These are phyloP conservation scores for Capsicum pubescens DNA, from an alignment of 257 asterid genomes.

Conservation along the genomic window DNA sequence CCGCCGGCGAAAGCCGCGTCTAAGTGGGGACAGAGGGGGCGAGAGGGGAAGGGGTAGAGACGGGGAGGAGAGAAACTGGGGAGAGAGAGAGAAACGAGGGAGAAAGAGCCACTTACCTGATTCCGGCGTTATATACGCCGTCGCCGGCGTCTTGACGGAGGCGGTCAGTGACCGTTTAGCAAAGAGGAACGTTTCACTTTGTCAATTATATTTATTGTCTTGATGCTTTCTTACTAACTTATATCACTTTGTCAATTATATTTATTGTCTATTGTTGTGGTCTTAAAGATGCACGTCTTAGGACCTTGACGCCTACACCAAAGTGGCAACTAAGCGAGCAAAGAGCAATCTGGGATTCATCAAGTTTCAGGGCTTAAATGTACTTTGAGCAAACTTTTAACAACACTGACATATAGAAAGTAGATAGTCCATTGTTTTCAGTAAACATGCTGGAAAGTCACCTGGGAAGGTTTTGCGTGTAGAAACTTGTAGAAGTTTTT, in stretches of 20 bases:
- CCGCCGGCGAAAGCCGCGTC: too few species aligned
- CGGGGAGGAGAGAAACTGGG: too few species aligned
- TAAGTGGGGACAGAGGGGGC: too few species aligned
- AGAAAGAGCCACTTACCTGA: too few species aligned
- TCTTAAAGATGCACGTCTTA: not conserved
- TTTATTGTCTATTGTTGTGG: not conserved
- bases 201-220: not conserved
- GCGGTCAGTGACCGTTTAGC: too few species aligned
- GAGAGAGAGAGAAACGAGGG: too few species aligned
- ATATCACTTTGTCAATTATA: not conserved
- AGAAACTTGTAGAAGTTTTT: slow-evolving; percentile 22
- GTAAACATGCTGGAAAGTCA: slow-evolving; percentile 14
- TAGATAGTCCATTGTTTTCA: not conserved
- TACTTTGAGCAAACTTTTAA: not conserved
- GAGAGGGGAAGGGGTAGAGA: too few species aligned
- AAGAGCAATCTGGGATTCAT: not conserved
- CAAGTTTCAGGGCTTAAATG: slow-evolving; percentile 9
- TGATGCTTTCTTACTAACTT: not conserved
- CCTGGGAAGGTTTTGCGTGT: not conserved
- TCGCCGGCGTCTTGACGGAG: too few species aligned
- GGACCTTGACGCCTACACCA: not conserved
- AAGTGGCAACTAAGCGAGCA: not conserved
- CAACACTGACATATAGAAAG: slow-evolving; percentile 4
- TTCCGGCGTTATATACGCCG: too few species aligned
- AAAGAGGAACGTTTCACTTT: too few species aligned